Base-by-base conservation (phyloP, 768 basidiomycete species). In the Leccinum variicolor region DNA sequence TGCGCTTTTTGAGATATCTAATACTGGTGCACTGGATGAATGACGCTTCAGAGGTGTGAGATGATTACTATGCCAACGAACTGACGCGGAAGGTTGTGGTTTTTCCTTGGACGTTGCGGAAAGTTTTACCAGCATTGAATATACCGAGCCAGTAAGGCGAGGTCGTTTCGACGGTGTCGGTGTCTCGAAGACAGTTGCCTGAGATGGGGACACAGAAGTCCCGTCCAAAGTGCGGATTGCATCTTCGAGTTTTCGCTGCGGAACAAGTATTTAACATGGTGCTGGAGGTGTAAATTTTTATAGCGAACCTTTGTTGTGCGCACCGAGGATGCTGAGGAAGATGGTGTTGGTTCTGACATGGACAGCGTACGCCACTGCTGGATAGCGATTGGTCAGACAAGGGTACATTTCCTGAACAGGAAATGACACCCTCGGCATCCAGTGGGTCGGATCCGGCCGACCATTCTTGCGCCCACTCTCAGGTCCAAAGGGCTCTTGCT, bases 111-210 rank as follows among this genome's bases (percentile, higher is more conserved):
- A 73, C 64, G 78, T 83, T 43, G 88, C 81, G 5, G 87, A 87
- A 67, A 92, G 90, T 73, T 90, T 92, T 47, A 87, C 81, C 46
- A 93, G 77, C 3, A 88, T 88, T 2, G 90, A 85, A 69, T 92
- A 93, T 3, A 93, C 67, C 1, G 89, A 86, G 14, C 79, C 84
- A 6, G 81, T 76, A 55, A 81, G 70, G 21, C 76, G 72, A 46
- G 76, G 80, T 62, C 87, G 85, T 21, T 80, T 81, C n/a, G 84
- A 74, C 17, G 82, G 77, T 5, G 65, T 61, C 3, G 74, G 71
- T 23, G 64, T 71, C 29, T 74, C 75, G 55, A 57, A 47, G 13
- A 55, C 19, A 59, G 73, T 63, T 55, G 61, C 23, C 10, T 64
- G 31, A 19, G 76, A 73, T 8, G 68, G 63, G 2, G 79, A 64